Evolutionary conservation across 1,284 basidiomycete species (phyloP), one percentile per base, ranked within the genome.

Genomic region (Microstroma glucosiphilum): DNA sequence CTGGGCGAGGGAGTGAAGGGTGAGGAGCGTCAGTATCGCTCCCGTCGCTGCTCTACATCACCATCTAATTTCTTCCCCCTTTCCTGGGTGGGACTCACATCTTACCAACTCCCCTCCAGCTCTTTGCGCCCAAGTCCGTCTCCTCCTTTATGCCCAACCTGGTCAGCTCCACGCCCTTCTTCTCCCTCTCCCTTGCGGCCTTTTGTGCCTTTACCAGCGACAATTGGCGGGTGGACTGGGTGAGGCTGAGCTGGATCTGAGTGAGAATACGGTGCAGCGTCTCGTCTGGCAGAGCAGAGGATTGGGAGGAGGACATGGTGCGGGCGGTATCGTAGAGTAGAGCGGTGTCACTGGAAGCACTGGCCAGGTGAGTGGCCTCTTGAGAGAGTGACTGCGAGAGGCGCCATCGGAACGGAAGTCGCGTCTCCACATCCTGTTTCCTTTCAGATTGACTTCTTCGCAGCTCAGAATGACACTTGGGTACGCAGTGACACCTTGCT

Each of bases 71-170:
- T 48, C 43, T 48, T 4, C 12, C 43, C 13, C 43, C 43, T 25
- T 25, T 21, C n/a, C 51, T 54, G n/a, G n/a, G n/a, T n/a, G n/a
- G n/a, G n/a, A 54, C 51, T 54, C 51, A 54, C 51, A 54, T 54
- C 51, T 54, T 54, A 6, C 51, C 51, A 6, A 54, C 51, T 13
- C 51, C 51, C 25, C 51, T 54, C 51, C 51, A 54, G 21, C 13
- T 26, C 51, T 25, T 54, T 25, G 17, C 51, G 13, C 25, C 51
- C 13, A 13, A 6, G 13, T 25, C 51, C 15, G 21, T 21, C 51
- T 54, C 51, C 25, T 21, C 51, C 21, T 54, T 26, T 15, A 54
- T 26, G 2, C 21, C 51, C 51, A 23, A 25, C 51, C 51, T 54
- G 21, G 51, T 54, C 51, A 54, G 26, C 51, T 54, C 51, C 7